A percentile compares a stretch with the other conserved stretches of the same genome.
These are phyloP conservation scores for Leishmania martiniquensis DNA, from an alignment of 208 protist genomes.

Conservation along the genomic window DNA sequence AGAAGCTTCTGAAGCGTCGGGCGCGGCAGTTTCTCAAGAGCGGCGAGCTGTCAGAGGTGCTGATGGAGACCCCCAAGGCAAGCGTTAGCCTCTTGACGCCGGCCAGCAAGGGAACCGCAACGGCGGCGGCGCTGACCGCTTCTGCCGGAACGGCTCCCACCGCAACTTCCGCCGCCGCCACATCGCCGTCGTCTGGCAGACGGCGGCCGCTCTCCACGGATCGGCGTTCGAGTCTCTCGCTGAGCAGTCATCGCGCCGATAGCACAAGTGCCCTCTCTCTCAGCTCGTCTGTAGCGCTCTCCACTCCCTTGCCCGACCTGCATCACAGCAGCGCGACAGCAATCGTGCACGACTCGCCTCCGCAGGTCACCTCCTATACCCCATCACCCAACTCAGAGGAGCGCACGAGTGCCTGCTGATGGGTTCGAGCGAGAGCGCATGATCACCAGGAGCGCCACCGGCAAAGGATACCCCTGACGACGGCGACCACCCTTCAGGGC, in stretches of 20 bases:
- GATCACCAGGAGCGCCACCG: neutral
- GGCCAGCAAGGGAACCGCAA: neutral
- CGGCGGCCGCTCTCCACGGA: neutral
- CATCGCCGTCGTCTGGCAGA: neutral
- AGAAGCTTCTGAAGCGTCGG: slow-evolving; percentile 29
- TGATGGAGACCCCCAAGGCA: slow-evolving; percentile 33
- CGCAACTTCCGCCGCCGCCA: neutral
- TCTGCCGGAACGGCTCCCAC: neutral
- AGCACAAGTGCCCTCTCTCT: neutral
- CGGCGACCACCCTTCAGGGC: no score
- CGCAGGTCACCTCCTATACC: slow-evolving; percentile 9
- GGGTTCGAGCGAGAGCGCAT: neutral
- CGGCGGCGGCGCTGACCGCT: neutral
- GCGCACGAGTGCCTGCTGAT: slow-evolving; percentile 12
- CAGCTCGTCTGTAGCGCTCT: neutral
- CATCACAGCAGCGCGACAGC: neutral
- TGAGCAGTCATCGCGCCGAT: neutral
- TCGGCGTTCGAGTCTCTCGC: neutral
- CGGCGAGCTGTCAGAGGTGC: slow-evolving; percentile 50
- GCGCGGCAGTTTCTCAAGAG: slow-evolving; percentile 48
- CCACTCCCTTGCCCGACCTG: neutral
- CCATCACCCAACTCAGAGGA: slow-evolving; percentile 11
- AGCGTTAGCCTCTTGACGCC: slow-evolving; percentile 3
- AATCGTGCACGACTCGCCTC: neutral
- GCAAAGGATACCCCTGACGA: neutral